phyloP scores from a whole-genome alignment of 306 rosid genomes.

The Fragaria iinumae region DNA sequence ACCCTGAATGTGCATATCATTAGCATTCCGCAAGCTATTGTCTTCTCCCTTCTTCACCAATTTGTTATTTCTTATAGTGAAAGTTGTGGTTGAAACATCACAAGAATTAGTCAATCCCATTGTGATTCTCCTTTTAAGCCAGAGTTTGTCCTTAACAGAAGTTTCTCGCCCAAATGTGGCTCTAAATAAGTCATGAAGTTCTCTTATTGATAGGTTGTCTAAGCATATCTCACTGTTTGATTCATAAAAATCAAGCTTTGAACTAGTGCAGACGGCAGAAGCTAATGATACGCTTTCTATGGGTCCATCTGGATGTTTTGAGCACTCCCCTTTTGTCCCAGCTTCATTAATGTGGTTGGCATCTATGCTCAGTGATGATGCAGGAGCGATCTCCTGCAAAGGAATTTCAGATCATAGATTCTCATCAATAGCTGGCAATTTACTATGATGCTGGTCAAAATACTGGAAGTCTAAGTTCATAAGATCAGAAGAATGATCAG shows the following conservation, averaged over 20 bases:
- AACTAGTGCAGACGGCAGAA: slow-evolving; percentile 46
- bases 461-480: slow-evolving; percentile 44
- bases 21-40: slow-evolving; percentile 42
- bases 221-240: slow-evolving; percentile 72
- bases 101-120: slow-evolving; percentile 92
- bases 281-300: slow-evolving; percentile 64
- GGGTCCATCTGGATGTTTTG: slow-evolving; percentile 56
- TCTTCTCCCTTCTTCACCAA: slow-evolving; percentile 47
- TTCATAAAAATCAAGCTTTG: slow-evolving; percentile 50
- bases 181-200: slow-evolving; percentile 83
- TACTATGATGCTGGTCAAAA: slow-evolving; percentile 40
- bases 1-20: slow-evolving; percentile 30
- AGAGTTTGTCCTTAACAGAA: slow-evolving; percentile 84
- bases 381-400: slow-evolving; percentile 52
- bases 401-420: slow-evolving; percentile 38
- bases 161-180: slow-evolving; percentile 94
- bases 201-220: slow-evolving; percentile 83
- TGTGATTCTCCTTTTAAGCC: slow-evolving; percentile 94
- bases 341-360: slow-evolving; percentile 44
- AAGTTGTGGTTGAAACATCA: slow-evolving; percentile 70
- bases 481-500: slow-evolving; percentile 39
- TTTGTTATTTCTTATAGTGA: slow-evolving; percentile 58
- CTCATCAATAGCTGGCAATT: slow-evolving; percentile 45
- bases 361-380: slow-evolving; percentile 42
- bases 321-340: slow-evolving; percentile 48